phyloP scores from a whole-genome alignment of 164 flowering plant species.

The Buxus sempervirens region DNA sequence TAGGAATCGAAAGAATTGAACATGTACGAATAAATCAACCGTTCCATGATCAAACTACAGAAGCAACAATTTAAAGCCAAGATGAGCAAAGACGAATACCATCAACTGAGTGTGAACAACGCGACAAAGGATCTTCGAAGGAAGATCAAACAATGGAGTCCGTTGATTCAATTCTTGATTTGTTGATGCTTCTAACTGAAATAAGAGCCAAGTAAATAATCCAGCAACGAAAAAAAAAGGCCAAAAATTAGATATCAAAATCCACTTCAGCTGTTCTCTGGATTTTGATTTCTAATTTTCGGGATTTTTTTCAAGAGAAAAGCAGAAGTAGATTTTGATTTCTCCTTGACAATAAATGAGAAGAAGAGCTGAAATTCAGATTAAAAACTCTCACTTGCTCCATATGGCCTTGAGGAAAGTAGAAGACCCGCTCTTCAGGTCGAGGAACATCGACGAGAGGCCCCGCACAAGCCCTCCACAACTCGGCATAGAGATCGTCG shows the following conservation, averaged over 20 bases:
- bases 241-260: neutral
- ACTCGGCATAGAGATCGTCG: constrained; percentile 55
- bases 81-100: constrained; percentile 29
- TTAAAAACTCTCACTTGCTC: constrained; percentile 54
- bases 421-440: constrained; percentile 60
- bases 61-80: neutral
- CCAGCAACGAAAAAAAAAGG: neutral
- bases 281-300: too few species aligned
- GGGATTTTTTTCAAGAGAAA: too few species aligned
- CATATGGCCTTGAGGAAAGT: constrained; percentile 96
- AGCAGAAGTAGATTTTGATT: neutral
- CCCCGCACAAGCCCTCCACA: constrained; percentile 90
- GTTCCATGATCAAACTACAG: neutral
- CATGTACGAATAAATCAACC: neutral
- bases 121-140: constrained; percentile 75
- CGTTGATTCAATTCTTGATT: constrained; percentile 68
- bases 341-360: neutral
- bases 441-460: constrained; percentile 80
- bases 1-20: constrained; percentile 18
- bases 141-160: constrained; percentile 55
- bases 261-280: too few species aligned
- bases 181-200: constrained; percentile 77
- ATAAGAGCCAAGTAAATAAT: constrained; percentile 13
- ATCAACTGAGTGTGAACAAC: constrained; percentile 50
- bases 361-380: neutral